Conservation (phyloP, 148 eudicot genomes). For the Rhododendron kiyosumense region DNA sequence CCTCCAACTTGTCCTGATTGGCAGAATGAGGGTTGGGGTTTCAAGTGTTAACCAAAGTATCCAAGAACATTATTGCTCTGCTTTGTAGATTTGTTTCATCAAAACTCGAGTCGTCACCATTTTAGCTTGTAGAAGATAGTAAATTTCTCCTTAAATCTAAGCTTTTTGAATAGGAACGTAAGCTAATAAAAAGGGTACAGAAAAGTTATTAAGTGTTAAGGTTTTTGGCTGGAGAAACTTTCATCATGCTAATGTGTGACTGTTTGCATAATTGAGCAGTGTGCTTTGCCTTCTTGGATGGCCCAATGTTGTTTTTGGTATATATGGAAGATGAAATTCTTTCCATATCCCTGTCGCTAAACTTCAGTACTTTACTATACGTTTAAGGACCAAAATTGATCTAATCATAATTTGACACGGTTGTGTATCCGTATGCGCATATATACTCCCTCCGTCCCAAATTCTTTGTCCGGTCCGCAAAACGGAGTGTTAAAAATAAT, state of each 20-base stretch:
- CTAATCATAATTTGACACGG: not conserved
- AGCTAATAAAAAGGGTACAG: not conserved
- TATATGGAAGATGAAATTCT: not conserved
- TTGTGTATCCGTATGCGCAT: not conserved
- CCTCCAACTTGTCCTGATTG: not conserved
- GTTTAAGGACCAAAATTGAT: not conserved
- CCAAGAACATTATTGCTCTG: not conserved
- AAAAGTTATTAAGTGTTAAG: not conserved
- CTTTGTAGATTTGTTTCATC: not conserved
- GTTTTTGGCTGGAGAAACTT: not conserved
- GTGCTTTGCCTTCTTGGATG: not conserved
- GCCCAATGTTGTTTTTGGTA: not conserved
- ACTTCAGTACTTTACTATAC: not conserved
- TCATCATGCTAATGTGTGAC: not conserved
- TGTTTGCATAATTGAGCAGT: not conserved
- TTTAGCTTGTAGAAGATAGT: not conserved
- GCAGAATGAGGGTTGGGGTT: not conserved
- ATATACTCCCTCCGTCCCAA: too few species aligned
- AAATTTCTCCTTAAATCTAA: not conserved
- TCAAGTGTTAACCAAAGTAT: not conserved
- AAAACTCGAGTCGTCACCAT: not conserved
- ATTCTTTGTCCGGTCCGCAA: too few species aligned
- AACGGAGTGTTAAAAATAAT: too few species aligned
- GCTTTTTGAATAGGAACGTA: not conserved
- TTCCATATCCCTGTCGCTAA: not conserved